Evolutionary conservation across 805 yeast genomes (phyloP), one percentile per base, ranked within the genome.

Genomic region (Sugiyamaella floridensis): DNA sequence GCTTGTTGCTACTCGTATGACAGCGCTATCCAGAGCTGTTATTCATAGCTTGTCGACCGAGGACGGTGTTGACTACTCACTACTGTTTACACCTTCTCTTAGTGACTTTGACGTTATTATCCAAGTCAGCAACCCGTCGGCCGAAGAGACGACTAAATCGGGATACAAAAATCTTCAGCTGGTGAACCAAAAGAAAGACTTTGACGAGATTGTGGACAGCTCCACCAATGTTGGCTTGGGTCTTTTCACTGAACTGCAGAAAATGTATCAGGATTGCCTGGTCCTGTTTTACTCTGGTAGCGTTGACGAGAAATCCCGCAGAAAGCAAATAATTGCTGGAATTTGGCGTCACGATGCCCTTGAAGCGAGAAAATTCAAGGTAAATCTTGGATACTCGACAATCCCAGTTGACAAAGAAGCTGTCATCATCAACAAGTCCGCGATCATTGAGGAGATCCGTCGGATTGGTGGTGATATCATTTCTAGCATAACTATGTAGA

Each of bases 1-100:
- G 51, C 90, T 97, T 8, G 83, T 90, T 53, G 89, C 96, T 4
- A 77, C 90, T 11, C 81, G 99, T 70, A 71, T 92, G 56, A 92
- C 98, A 0, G 90, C 95, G 0, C 76, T 93, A 55, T 79, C 97
- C 1, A 80, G 88, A 58, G 90, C 85, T 28, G 90, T 92, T 0
- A 68, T 80, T 42, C 75, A 76, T 16, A 32, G n/a, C n/a, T 65
- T 85, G 52, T 67, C 83, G 2, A 61, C 67, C 9, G 29, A 51
- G 10, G 47, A 46, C 19, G 45, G 41, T 48, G 41, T 52, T 10
- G 55, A 57, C 41, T 12, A 32, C n/a, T 34, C 44, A 9, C 46
- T 45, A n/a, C 68, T 89, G 43, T 93, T 90, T 69, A 81, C 86
- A 0, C 90, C 98, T 1, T 89, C 95, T 0, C 71, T 86, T 50